Evolutionary conservation across 495 filamentous ascomycete genomes (phyloP).

Genomic region (Lentithecium fluviatile): DNA sequence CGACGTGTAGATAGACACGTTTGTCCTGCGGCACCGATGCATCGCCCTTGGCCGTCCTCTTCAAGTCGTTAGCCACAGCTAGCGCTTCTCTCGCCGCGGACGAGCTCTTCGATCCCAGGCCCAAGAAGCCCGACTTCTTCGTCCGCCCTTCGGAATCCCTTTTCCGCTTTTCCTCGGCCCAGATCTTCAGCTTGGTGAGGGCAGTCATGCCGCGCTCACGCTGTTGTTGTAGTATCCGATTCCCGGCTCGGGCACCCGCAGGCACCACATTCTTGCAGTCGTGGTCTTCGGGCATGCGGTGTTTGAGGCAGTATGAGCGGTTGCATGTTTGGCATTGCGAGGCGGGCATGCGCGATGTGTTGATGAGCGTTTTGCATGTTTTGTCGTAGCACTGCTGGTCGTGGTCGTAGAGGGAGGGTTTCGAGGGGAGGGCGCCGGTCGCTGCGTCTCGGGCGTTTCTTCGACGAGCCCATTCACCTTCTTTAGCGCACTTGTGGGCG

Average conservation of each 20-base stretch:
- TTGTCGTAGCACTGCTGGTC: slow-evolving; percentile 69
- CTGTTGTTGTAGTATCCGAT: slow-evolving; percentile 31
- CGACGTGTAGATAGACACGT: slow-evolving; percentile 80
- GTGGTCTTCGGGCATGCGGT: slow-evolving; percentile 85
- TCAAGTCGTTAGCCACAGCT: slow-evolving; percentile 62
- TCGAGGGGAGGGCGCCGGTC: slow-evolving; percentile 29
- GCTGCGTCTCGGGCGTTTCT: background rate
- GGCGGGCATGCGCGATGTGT: slow-evolving; percentile 72
- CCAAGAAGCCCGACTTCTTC: slow-evolving; percentile 40
- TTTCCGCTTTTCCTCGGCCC: slow-evolving; percentile 49
- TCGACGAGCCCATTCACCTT: slow-evolving; percentile 77
- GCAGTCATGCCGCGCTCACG: slow-evolving; percentile 59
- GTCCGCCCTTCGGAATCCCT: slow-evolving; percentile 49
- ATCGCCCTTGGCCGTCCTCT: slow-evolving; percentile 82
- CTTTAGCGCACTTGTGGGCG: slow-evolving; percentile 74
- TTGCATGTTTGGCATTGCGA: slow-evolving; percentile 81
- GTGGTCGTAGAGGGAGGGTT: slow-evolving; percentile 60
- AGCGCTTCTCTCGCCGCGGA: slow-evolving; percentile 47
- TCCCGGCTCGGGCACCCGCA: slow-evolving; percentile 59
- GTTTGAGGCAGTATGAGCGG: slow-evolving; percentile 85
- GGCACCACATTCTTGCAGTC: slow-evolving; percentile 72
- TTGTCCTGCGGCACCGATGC: slow-evolving; percentile 73
- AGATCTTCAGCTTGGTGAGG: slow-evolving; percentile 62
- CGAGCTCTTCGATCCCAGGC: slow-evolving; percentile 3
- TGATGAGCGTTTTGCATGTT: slow-evolving; percentile 79